Evolutionary conservation across 352 stramenopile species (phyloP), one percentile per base, ranked within the genome.

Genomic region (Pythium scleroteichum): DNA sequence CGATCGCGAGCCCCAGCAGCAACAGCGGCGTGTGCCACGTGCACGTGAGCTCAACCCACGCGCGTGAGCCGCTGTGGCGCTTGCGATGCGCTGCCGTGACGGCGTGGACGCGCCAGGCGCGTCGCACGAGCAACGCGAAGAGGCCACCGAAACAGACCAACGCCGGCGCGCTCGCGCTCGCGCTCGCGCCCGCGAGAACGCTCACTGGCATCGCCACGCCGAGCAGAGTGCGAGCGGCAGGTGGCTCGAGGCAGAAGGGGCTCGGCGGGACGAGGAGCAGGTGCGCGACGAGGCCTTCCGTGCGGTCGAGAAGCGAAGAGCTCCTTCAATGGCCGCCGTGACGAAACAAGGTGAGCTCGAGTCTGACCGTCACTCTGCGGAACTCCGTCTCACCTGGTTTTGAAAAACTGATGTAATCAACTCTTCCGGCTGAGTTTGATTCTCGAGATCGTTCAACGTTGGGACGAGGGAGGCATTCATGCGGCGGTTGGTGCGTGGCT

Each of bases 11-110:
- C 2, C 39, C 60, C n/a, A 59, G 24, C 33, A 53, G 40, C 29
- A 67, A 33, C 32, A 67, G 52, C 35, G 60, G 60, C 40, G 51
- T 48, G 46, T 67, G 60, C 60, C 60, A 67, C 14, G 53, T 62
- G 9, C 27, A n/a, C 1, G 27, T n/a, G 17, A 62, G 60, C 32
- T 29, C 19, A 0, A 67, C 33, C 39, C 51, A 59, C 23, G 52
- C 47, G 35, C 39, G 39, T 2, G 40, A 27, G 4, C n/a, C 32
- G 32, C 23, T 29, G 20, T n/a, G 57, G 4, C 39, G 57, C 48
- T 53, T 45, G 48, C 57, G 57, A 12, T 58, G 57, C 48, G 38
- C 17, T 6, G 38, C 29, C 8, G 39, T 23, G 39, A 38, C 48
- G 22, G n/a, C 46, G 27, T 45, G 39, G 24, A 64, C 40, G 40